Conservation (phyloP, 176 grass and related monocot genomes). For the Phragmites australis region DNA sequence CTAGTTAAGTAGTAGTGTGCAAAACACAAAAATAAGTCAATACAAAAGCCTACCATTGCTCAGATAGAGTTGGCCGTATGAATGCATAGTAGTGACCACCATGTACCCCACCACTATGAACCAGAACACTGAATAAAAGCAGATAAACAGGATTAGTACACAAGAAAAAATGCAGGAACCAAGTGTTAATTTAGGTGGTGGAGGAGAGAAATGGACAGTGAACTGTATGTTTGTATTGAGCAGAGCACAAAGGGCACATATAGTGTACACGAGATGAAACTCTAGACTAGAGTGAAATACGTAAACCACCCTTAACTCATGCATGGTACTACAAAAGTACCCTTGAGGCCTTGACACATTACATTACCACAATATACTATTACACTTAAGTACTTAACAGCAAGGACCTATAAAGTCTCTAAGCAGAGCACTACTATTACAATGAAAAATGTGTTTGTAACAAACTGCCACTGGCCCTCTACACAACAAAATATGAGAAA, state of each 20-base stretch:
- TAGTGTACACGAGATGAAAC: neutral
- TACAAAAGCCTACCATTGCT: conserved; percentile 70
- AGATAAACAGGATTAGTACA: conserved; percentile 42
- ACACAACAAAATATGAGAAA: conserved; percentile 19
- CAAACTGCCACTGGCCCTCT: neutral
- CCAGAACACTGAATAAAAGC: conserved; percentile 75
- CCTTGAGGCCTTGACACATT: neutral
- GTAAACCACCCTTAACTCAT: neutral
- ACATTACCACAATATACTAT: neutral
- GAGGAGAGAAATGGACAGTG: neutral
- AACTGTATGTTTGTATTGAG: neutral
- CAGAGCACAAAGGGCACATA: neutral
- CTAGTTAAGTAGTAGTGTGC: conserved; percentile 3
- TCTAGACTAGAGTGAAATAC: neutral
- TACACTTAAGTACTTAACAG: neutral
- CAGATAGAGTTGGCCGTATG: conserved; percentile 71
- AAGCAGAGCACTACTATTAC: conserved; percentile 2
- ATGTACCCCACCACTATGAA: conserved; percentile 95
- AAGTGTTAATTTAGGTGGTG: neutral
- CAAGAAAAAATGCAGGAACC: conserved; percentile 11
- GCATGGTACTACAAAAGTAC: neutral
- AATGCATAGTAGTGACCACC: conserved; percentile 96
- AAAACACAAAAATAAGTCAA: conserved; percentile 23
- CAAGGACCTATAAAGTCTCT: neutral
- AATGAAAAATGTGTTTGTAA: conserved; percentile 5